Conservation (phyloP, 768 basidiomycete species). For the Hericium alpestre region DNA sequence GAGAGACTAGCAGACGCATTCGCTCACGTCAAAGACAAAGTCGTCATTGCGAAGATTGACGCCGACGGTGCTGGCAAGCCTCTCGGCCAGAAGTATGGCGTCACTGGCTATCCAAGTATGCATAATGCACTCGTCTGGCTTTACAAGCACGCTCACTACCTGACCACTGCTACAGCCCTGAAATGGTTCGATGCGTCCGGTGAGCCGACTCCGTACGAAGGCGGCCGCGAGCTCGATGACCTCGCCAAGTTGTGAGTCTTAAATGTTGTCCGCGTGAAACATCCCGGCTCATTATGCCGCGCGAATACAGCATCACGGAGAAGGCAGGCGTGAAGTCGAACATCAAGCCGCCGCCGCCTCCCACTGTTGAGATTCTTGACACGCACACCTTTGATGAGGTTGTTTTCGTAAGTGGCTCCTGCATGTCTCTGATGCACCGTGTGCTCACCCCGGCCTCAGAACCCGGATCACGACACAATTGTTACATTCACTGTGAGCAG, state of each 20-base stretch:
- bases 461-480: slow-evolving; percentile 74
- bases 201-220: slow-evolving; percentile 52
- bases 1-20: slow-evolving; percentile 89
- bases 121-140: slow-evolving; percentile 11
- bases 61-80: slow-evolving; percentile 80
- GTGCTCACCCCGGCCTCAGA: not conserved
- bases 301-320: slow-evolving; percentile 46
- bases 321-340: slow-evolving; percentile 79
- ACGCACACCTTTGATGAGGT: slow-evolving; percentile 65
- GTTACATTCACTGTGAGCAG: slow-evolving; percentile 67
- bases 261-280: not conserved
- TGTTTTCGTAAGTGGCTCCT: slow-evolving; percentile 40
- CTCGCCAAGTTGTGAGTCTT: slow-evolving; percentile 60
- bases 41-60: slow-evolving; percentile 85
- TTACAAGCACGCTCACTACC: slow-evolving; percentile 4
- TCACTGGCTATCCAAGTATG: slow-evolving; percentile 82
- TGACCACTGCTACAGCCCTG: slow-evolving; percentile 42
- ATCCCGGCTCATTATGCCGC: not conserved
- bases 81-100: slow-evolving; percentile 67
- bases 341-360: slow-evolving; percentile 76
- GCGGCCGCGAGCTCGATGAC: slow-evolving; percentile 72
- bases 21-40: slow-evolving; percentile 65
- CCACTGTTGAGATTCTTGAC: slow-evolving; percentile 58
- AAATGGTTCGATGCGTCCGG: slow-evolving; percentile 79
- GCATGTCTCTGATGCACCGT: not conserved